A percentile compares a stretch with the other conserved stretches of the same genome.
These are phyloP conservation scores for Talaromyces amestolkiae DNA, from an alignment of 2,329 filamentous ascomycete species.

Conservation along the genomic window DNA sequence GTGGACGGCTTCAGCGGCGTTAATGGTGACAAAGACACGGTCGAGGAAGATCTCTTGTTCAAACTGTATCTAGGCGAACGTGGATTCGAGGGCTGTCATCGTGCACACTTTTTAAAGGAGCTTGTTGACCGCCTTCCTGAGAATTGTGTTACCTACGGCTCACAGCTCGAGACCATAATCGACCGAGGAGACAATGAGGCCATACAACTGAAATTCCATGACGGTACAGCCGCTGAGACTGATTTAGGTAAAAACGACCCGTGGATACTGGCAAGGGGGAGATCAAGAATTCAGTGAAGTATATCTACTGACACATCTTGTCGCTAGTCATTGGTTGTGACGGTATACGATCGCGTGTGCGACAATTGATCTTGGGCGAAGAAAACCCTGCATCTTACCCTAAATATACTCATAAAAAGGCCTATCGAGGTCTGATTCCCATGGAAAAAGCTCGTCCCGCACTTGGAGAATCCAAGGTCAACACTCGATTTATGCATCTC, in stretches of 20 bases:
- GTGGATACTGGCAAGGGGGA: conserved; percentile 14
- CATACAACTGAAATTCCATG: conserved; percentile 30
- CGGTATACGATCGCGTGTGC: conserved; percentile 35
- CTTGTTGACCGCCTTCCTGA: conserved; percentile 31
- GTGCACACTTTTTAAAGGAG: conserved; percentile 36
- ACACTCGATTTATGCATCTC: conserved; percentile 56
- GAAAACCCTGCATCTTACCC: conserved; percentile 24
- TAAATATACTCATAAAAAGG: conserved; percentile 35
- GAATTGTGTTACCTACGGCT: conserved; percentile 33
- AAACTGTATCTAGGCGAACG: conserved; percentile 31
- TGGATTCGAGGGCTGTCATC: conserved; percentile 34
- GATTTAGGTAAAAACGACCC: conserved; percentile 36
- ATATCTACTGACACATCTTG: not conserved
- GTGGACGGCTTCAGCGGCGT: conserved; percentile 26
- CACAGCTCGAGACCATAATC: conserved; percentile 26
- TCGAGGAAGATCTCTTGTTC: conserved; percentile 25
- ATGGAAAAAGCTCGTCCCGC: conserved; percentile 53
- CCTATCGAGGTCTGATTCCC: conserved; percentile 42
- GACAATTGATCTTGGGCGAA: conserved; percentile 29
- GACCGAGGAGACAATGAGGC: conserved; percentile 22
- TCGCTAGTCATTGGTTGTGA: conserved; percentile 37
- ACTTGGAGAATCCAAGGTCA: conserved; percentile 51
- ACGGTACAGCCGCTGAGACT: conserved; percentile 30
- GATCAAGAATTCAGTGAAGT: not conserved
- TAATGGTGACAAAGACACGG: conserved; percentile 19